phyloP scores from a whole-genome alignment of 2,329 filamentous ascomycete genomes.

The Escovopsis weberi region DNA sequence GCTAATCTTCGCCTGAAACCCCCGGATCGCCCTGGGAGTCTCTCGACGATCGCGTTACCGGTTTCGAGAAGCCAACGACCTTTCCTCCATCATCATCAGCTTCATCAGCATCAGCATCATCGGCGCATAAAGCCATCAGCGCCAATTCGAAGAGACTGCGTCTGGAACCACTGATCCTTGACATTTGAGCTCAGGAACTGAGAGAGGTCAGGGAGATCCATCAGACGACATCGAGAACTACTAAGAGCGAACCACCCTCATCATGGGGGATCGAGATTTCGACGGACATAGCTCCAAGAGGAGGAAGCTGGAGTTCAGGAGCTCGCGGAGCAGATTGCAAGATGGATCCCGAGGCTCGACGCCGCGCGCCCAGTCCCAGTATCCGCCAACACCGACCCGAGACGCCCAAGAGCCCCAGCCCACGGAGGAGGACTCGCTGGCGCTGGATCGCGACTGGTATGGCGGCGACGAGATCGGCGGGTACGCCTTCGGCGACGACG shows the following conservation, averaged over 20 bases:
- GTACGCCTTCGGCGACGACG: conserved; percentile 77
- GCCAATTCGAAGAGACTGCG: too few relatives aligned
- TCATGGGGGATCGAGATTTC: conserved; percentile 17
- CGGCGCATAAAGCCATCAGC: too few relatives aligned
- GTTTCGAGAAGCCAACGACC: too few relatives aligned
- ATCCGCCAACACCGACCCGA: conserved; percentile 26
- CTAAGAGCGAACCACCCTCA: too few relatives aligned
- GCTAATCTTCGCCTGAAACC: conserved; percentile 12
- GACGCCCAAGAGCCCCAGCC: conserved; percentile 41
- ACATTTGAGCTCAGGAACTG: conserved; percentile 11
- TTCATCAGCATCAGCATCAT: neutral
- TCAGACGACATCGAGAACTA: too few relatives aligned
- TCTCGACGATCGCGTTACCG: too few relatives aligned
- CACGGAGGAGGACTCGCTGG: conserved; percentile 54
- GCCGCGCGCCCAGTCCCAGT: conserved; percentile 20
- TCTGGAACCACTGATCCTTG: too few relatives aligned
- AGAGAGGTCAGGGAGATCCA: conserved; percentile 10
- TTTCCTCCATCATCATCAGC: neutral
- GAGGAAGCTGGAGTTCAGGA: conserved; percentile 20
- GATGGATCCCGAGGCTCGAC: conserved; percentile 20
- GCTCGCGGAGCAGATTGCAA: conserved; percentile 15
- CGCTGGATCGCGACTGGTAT: conserved; percentile 87
- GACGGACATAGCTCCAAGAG: conserved; percentile 25
- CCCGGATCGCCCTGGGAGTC: neutral
- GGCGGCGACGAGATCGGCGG: conserved; percentile 68